Evolutionary conservation across 2,329 filamentous ascomycete genomes (phyloP).

Genomic region (Colletotrichum spaethianum): DNA sequence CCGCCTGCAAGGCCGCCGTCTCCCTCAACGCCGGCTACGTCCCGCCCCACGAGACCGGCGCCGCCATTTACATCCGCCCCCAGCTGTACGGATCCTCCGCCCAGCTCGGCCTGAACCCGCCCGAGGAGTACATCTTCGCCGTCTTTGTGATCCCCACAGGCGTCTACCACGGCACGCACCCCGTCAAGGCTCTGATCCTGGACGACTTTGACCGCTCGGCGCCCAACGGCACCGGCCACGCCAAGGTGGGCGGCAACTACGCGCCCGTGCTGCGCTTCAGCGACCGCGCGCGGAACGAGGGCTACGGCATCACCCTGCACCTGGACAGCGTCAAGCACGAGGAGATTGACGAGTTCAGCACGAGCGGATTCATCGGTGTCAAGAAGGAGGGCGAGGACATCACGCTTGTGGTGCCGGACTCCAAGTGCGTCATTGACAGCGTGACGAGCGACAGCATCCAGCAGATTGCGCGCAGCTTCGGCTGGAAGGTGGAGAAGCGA

Average conservation of each 20-base stretch:
- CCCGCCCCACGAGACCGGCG: conserved; percentile 89
- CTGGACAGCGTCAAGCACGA: conserved; percentile 87
- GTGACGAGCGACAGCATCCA: conserved; percentile 87
- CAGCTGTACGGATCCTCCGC: conserved; percentile 89
- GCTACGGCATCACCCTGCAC: conserved; percentile 95
- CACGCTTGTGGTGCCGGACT: conserved; percentile 89
- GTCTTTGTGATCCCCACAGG: conserved; percentile 94
- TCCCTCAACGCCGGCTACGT: conserved; percentile 91
- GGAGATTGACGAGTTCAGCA: conserved; percentile 96
- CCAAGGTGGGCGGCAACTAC: conserved; percentile 98
- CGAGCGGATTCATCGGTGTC: conserved; percentile 91
- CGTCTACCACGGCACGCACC: conserved; percentile 91
- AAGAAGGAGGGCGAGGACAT: conserved; percentile 68
- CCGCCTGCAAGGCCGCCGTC: conserved; percentile 85
- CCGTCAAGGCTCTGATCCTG: conserved; percentile 88
- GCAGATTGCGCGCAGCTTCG: conserved; percentile 81
- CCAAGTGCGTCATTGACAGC: conserved; percentile 87
- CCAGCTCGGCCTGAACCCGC: conserved; percentile 87
- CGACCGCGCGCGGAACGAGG: conserved; percentile 82
- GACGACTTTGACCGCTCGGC: conserved; percentile 95
- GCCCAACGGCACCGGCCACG: conserved; percentile 89
- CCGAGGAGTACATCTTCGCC: conserved; percentile 92
- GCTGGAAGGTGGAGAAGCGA: conserved; percentile 87
- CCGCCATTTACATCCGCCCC: conserved; percentile 93
- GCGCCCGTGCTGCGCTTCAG: conserved; percentile 92